Conservation (phyloP, 768 basidiomycete species). For the Porpolomopsis calyptriformis region DNA sequence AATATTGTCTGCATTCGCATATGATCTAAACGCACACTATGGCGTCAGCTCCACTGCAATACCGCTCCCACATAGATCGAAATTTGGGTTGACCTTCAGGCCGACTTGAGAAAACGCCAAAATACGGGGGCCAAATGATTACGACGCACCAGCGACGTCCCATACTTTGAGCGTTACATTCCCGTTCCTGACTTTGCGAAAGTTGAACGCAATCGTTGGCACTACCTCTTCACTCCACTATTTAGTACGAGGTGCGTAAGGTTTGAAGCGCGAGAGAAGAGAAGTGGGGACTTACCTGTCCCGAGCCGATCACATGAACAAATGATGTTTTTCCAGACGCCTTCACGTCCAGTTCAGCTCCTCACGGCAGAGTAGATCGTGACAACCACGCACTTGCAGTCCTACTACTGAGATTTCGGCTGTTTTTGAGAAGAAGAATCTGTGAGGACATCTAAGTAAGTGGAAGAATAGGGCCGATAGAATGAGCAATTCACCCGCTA, state of each 20-base stretch:
- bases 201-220: conserved; percentile 89
- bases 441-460: conserved; percentile 17
- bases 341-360: conserved; percentile 26
- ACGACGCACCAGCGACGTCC: conserved; percentile 77
- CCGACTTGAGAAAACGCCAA: conserved; percentile 1
- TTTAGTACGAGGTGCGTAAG: conserved; percentile 5
- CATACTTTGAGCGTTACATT: conserved; percentile 89
- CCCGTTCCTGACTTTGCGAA: conserved; percentile 78
- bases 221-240: conserved; percentile 97
- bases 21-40: conserved; percentile 52
- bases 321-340: conserved; percentile 94
- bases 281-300: conserved; percentile 41
- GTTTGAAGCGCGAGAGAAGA: conserved; percentile 1
- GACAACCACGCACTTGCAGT: conserved; percentile 47
- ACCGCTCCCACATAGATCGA: conserved; percentile 92
- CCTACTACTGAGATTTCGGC: conserved; percentile 90
- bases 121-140: not conserved
- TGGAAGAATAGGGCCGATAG: not conserved
- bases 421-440: conserved; percentile 78
- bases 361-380: conserved; percentile 2
- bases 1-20: not conserved
- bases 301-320: conserved; percentile 84
- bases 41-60: conserved; percentile 87
- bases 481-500: conserved; percentile 23
- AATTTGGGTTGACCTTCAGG: conserved; percentile 91